phyloP scores from a whole-genome alignment of 1,139 yeast species.

The Hemisphaericaspora subhashii region DNA sequence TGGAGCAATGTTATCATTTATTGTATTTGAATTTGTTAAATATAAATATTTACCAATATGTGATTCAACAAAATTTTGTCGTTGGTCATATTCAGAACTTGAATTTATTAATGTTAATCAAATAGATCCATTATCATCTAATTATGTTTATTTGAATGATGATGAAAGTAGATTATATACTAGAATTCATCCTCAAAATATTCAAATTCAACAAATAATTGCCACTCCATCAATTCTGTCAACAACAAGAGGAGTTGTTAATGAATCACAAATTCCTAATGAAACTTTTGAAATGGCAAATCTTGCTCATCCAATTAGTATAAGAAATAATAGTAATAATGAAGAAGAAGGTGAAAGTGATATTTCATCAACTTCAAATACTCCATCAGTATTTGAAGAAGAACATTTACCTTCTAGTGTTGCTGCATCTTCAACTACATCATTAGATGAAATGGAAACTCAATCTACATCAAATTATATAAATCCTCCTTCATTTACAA shows the following conservation, averaged over 20 bases:
- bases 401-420: constrained; percentile 25
- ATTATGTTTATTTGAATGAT: constrained; percentile 14
- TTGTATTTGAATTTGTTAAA: constrained; percentile 72
- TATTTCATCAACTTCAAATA: constrained; percentile 27
- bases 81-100: constrained; percentile 73
- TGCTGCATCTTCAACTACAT: constrained; percentile 30
- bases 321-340: too few relatives aligned
- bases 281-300: constrained; percentile 31
- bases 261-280: constrained; percentile 5
- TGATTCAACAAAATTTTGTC: constrained; percentile 63
- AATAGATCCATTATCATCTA: constrained; percentile 34
- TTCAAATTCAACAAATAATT: constrained; percentile 4
- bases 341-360: constrained; percentile 30
- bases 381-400: constrained; percentile 43
- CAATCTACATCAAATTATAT: constrained; percentile 2
- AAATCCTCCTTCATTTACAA: constrained; percentile 1
- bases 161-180: constrained; percentile 12
- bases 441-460: constrained; percentile 32
- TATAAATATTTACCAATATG: constrained; percentile 72
- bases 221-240: constrained; percentile 6
- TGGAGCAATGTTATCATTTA: constrained; percentile 76
- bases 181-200: constrained; percentile 12
- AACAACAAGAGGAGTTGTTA: constrained; percentile 1
- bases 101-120: constrained; percentile 26
- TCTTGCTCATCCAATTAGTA: constrained; percentile 18